Conservation (phyloP, 2,329 filamentous ascomycete species). For the Stagonosporopsis rhizophila region DNA sequence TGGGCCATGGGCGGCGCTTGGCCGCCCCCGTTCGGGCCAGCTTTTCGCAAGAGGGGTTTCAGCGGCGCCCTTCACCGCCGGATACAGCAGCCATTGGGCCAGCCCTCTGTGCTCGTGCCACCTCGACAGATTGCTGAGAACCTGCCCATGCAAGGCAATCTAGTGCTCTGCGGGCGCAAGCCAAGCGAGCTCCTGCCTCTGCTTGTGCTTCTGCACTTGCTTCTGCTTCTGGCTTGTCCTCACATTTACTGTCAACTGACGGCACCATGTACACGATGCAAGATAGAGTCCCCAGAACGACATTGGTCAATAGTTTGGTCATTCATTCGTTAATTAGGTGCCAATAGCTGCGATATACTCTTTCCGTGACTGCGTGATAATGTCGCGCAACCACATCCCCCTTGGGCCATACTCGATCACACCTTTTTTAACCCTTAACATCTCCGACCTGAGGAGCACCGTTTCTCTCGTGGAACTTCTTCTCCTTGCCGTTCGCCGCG, state of each 20-base stretch:
- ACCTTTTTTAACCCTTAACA: constrained; percentile 37
- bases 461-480: constrained; percentile 51
- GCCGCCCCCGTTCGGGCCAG: constrained; percentile 17
- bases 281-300: too few relatives aligned
- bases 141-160: background rate
- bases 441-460: constrained; percentile 57
- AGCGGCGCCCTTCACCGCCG: constrained; percentile 14
- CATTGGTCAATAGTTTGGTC: background rate
- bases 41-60: constrained; percentile 27
- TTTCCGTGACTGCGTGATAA: background rate
- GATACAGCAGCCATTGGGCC: background rate
- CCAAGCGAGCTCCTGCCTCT: background rate
- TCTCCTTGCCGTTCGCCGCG: constrained; percentile 60
- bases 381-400: background rate
- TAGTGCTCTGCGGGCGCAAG: background rate
- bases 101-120: constrained; percentile 3
- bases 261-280: too few relatives aligned
- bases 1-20: constrained; percentile 23
- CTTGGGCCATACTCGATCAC: background rate
- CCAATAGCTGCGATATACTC: background rate
- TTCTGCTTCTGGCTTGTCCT: too few relatives aligned
- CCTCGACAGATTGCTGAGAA: background rate
- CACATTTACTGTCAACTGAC: too few relatives aligned
- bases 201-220: too few relatives aligned
- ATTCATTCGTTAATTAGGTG: background rate